Base-by-base conservation (phyloP, 139 green algal species). In the Yamagishiella unicocca region DNA sequence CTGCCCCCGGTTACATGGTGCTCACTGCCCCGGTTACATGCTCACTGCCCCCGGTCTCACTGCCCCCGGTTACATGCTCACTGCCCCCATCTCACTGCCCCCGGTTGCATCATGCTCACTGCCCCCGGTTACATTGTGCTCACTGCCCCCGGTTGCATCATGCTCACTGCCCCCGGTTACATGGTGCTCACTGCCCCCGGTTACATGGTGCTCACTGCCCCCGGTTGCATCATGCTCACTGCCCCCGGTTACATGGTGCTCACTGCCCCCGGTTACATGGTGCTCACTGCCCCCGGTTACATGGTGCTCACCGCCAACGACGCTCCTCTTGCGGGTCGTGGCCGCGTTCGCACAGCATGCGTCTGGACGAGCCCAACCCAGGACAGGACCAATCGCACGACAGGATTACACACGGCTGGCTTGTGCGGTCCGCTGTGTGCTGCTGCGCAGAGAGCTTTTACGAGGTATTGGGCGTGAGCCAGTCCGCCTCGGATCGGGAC, bases 391-490 rank as follows among this genome's bases (percentile, higher is more conserved):
- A 78, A 58, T 27, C 10, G 40, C 40, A n/a, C 5, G 4, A 54
- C 38, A 78, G 8, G 31, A 58, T 54, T 9, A 12, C 42, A 50
- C 33, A 27, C 38, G 70, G 27, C 70, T 24, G 38, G 5, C 29
- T 24, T 80, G 72, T 7, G 6, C 72, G 10, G 9, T 43, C 29
- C 45, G 27, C 40, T 78, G 8, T 1, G 5, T 42, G 40, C 27
- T 27, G 46, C 46, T n/a, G n/a, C 19, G 27, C 58, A 85, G 79
- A 90, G 75, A 91, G 40, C 71, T 83, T 93, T 40, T 98, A 98
- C 74, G 90, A 94, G 7, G 79, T 98, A 6, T 85, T 98, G 38
- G 94, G 92, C 19, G 90, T 98, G 1, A 1, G 70, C 0, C 70
- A 79, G 12, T 54, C 43, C 0, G 94, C 95, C 31, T 91, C 84